These are phyloP conservation scores for Sugiyamaella mastotermitis DNA, from an alignment of 805 yeast species.

Conservation along the genomic window DNA sequence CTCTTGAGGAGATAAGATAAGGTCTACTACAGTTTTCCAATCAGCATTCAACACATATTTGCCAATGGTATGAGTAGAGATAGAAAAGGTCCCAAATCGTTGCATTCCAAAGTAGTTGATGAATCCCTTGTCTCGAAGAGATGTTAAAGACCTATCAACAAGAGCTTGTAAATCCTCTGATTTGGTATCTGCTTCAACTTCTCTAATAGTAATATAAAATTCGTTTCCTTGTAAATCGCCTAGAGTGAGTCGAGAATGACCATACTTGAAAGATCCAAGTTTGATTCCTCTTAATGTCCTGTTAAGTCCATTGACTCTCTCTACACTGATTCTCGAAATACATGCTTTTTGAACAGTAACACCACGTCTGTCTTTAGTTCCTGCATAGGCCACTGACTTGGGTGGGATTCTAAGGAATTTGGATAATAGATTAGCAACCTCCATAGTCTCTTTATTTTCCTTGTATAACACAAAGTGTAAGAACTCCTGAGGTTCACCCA, in stretches of 20 bases:
- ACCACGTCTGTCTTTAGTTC: conserved; percentile 96
- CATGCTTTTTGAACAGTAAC: conserved; percentile 84
- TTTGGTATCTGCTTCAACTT: conserved; percentile 39
- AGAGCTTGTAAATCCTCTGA: conserved; percentile 37
- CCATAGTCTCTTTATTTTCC: conserved; percentile 97
- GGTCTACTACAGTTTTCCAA: conserved; percentile 74
- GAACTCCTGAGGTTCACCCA: conserved; percentile 65
- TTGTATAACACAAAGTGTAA: conserved; percentile 79
- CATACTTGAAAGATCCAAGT: conserved; percentile 73
- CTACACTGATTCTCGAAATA: conserved; percentile 52
- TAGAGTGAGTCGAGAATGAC: conserved; percentile 53
- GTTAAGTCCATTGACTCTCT: conserved; percentile 68
- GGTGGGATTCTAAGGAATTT: conserved; percentile 71
- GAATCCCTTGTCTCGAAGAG: conserved; percentile 66
- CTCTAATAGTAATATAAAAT: conserved; percentile 77
- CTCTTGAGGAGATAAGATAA: conserved; percentile 80
- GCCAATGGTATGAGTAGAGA: conserved; percentile 87
- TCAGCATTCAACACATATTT: conserved; percentile 59
- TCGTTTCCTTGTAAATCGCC: conserved; percentile 91
- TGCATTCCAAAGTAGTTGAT: conserved; percentile 98
- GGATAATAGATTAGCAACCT: conserved; percentile 70
- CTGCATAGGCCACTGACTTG: conserved; percentile 72
- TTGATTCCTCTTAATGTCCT: conserved; percentile 68
- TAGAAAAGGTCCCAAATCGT: conserved; percentile 91
- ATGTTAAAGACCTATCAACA: conserved; percentile 47